Evolutionary conservation across 176 grass and related monocot species (phyloP).

Genomic region (Alloteropsis semialata): DNA sequence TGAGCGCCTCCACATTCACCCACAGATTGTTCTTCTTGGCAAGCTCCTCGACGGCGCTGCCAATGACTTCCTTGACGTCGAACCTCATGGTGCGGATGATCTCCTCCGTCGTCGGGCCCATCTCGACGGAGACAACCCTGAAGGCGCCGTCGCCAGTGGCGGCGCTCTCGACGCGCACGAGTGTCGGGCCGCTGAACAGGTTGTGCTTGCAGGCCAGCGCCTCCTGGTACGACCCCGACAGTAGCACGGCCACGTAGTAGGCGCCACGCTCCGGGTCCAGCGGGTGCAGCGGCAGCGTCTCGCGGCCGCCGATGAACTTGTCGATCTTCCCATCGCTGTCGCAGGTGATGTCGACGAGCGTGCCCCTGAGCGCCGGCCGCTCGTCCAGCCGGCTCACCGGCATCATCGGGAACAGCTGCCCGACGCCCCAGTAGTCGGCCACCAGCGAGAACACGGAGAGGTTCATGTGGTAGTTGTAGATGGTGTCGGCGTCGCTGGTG

Average conservation of each 20-base stretch:
- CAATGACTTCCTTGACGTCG: background rate
- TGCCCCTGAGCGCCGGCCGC: background rate
- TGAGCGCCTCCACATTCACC: background rate
- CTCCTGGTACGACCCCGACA: conserved; percentile 38
- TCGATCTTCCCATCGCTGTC: conserved; percentile 37
- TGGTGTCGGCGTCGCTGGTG: background rate
- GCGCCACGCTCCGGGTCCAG: background rate
- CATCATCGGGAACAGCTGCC: conserved; percentile 36
- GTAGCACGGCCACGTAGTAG: conserved; percentile 32
- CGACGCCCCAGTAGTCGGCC: conserved; percentile 10
- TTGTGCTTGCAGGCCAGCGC: conserved; percentile 19
- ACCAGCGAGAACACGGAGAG: conserved; percentile 41
- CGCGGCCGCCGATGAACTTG: conserved; percentile 18
- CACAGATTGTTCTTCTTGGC: background rate
- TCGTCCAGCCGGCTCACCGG: conserved; percentile 30
- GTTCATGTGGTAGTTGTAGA: conserved; percentile 48
- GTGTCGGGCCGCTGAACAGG: conserved; percentile 22
- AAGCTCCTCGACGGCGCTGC: background rate
- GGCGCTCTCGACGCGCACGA: background rate
- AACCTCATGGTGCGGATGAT: background rate
- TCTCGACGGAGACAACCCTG: background rate
- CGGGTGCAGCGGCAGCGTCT: conserved; percentile 30
- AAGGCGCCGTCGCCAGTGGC: background rate
- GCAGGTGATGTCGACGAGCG: conserved; percentile 34
- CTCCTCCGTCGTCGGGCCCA: background rate